Percentiles rank a stretch among this genome's conserved stretches.
Conservation (phyloP, 2,329 filamentous ascomycete species). For the Bipolaris cookei region DNA sequence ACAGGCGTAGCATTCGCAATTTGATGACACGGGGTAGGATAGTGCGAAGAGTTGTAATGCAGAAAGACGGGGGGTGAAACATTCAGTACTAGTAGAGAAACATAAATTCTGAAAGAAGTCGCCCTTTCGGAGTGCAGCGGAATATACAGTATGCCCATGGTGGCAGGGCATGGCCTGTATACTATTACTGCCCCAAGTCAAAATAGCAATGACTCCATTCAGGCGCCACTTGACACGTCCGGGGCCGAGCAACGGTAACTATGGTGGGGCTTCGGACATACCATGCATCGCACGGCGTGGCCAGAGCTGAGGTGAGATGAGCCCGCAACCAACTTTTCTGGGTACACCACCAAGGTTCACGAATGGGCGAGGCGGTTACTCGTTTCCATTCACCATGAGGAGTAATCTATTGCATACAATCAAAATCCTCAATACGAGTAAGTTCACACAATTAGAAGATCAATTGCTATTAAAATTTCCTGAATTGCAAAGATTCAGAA, state of each 20-base stretch:
- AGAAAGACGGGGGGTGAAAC: conserved; percentile 1
- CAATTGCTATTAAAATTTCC: not conserved
- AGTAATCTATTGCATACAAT: not conserved
- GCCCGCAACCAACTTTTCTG: conserved; percentile 7
- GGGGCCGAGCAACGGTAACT: conserved; percentile 18
- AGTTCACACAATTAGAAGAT: not conserved
- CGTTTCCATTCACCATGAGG: not conserved
- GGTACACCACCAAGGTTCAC: not conserved
- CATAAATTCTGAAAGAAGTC: conserved; percentile 17
- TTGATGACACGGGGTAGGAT: conserved; percentile 3
- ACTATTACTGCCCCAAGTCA: conserved; percentile 23
- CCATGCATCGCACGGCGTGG: conserved; percentile 9
- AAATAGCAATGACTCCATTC: conserved; percentile 29
- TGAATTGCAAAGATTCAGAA: conserved; percentile 2
- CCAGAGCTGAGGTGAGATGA: conserved; percentile 17
- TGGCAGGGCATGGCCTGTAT: conserved; percentile 26
- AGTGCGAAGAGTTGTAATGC: conserved; percentile 8
- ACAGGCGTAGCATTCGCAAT: not conserved
- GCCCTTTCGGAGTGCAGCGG: conserved; percentile 15
- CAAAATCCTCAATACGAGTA: not conserved
- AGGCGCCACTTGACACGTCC: conserved; percentile 15
- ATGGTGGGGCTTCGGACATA: conserved; percentile 19
- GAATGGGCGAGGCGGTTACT: not conserved
- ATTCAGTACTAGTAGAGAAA: conserved; percentile 1
- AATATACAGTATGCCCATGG: conserved; percentile 20